Evolutionary conservation across 345 rosid genomes (phyloP).

Genomic region (Lumnitzera racemosa): DNA sequence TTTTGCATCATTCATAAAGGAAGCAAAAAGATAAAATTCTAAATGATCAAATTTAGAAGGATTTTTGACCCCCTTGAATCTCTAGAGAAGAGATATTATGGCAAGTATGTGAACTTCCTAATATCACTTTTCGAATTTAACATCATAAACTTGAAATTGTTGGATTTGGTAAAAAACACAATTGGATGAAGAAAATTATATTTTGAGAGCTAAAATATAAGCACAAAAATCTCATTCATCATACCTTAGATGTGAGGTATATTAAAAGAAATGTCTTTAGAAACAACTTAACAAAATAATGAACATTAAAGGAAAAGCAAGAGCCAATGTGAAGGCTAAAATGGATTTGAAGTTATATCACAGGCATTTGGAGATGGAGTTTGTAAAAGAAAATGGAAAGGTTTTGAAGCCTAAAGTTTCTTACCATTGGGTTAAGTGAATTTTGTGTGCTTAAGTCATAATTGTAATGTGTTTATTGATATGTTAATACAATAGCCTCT

Average conservation of each 20-base stretch:
- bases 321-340: background rate
- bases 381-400: background rate
- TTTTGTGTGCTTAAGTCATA: conserved; percentile 3
- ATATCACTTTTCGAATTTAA: background rate
- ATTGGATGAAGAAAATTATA: too few relatives aligned
- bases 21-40: background rate
- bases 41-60: background rate
- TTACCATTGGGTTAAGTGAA: background rate
- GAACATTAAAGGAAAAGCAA: background rate
- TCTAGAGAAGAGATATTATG: background rate
- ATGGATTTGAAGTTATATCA: background rate
- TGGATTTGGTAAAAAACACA: too few relatives aligned
- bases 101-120: background rate
- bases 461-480: too few relatives aligned
- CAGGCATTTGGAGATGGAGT: background rate
- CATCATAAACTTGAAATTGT: too few relatives aligned
- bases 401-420: background rate
- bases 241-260: background rate
- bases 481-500: too few relatives aligned
- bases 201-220: background rate
- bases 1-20: background rate
- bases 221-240: background rate
- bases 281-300: conserved; percentile 1
- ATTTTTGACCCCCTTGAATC: background rate
- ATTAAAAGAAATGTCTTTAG: background rate